Evolutionary conservation across 805 yeast species (phyloP).

Genomic region (Monosporozyma yasuniensis): DNA sequence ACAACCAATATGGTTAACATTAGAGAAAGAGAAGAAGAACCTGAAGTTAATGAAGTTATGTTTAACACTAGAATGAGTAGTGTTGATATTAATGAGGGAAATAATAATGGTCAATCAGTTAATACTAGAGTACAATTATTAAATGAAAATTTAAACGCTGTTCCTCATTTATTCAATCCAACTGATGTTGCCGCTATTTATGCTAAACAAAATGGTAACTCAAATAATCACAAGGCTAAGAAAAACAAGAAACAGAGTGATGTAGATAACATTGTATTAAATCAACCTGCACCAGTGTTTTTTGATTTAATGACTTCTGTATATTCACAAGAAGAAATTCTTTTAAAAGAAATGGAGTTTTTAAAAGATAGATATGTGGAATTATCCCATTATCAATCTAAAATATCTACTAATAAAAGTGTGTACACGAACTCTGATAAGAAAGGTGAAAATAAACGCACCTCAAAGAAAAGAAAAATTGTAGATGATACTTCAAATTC

Average conservation of each 20-base stretch:
- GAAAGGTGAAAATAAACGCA: background rate
- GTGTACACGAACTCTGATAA: background rate
- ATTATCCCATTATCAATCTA: slow-evolving; percentile 1
- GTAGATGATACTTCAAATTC: background rate
- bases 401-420: background rate
- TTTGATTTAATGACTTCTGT: slow-evolving; percentile 11
- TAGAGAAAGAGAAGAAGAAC: background rate
- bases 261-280: background rate
- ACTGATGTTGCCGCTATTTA: background rate
- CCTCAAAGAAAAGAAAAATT: background rate
- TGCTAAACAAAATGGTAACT: background rate
- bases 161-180: background rate
- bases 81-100: background rate
- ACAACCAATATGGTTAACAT: background rate
- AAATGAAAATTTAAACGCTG: slow-evolving; percentile 4
- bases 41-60: background rate
- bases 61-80: background rate
- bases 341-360: slow-evolving; percentile 17
- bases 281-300: slow-evolving; percentile 3
- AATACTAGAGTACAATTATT: slow-evolving; percentile 13
- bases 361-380: slow-evolving; percentile 13
- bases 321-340: slow-evolving; percentile 15
- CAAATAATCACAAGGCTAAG: background rate
- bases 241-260: background rate
- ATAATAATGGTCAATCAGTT: slow-evolving; percentile 6